Base-by-base conservation (phyloP, 2,329 filamentous ascomycete genomes). In the Geosmithia flava region DNA sequence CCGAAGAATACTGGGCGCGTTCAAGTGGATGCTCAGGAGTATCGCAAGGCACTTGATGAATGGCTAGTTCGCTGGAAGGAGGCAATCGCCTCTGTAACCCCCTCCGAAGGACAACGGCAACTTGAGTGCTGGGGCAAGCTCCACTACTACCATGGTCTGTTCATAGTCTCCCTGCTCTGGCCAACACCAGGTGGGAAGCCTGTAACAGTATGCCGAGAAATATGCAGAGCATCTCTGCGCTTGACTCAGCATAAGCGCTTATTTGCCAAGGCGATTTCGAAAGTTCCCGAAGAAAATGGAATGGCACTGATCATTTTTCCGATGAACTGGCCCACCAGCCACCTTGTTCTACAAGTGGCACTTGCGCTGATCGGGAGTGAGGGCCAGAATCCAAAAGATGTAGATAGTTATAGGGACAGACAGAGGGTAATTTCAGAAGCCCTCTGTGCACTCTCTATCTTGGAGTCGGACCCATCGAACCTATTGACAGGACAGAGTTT, bases 11-110 rank as follows among this genome's bases (percentile, higher is more conserved):
- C 43, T n/a, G 7, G 20, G 15, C 27, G 10, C 6, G n/a, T 37
- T 7, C 27, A 23, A n/a, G 37, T n/a, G 29, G 40, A 47, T 15
- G 37, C 15, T 39, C 47, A 47, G 13, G 44, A 47, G 17, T 44
- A 46, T 41, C 47, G 47, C 33, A 16, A 33, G 8, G 39, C 27
- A 17, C 43, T 50, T 19, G 49, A 50, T 20, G 49, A 50, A 27
- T 51, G 49, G 49, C 37, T 49, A n/a, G 49, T 49, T 17, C 40
- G 11, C 20, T 51, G 44, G 47, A 47, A 46, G 30, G 20, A 44
- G 19, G 7, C 17, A 19, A 13, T 37, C 33, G 33, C 33, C 6
- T 37, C 39, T 51, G 1, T 44, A n/a, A 16, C 41, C 43, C 5
- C 37, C 47, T 37, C 3, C 17, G 20, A 41, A 20, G 6, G 39